These are phyloP conservation scores for Teratosphaeria gauchensis DNA, from an alignment of 2,329 filamentous ascomycete genomes.

Conservation along the genomic window DNA sequence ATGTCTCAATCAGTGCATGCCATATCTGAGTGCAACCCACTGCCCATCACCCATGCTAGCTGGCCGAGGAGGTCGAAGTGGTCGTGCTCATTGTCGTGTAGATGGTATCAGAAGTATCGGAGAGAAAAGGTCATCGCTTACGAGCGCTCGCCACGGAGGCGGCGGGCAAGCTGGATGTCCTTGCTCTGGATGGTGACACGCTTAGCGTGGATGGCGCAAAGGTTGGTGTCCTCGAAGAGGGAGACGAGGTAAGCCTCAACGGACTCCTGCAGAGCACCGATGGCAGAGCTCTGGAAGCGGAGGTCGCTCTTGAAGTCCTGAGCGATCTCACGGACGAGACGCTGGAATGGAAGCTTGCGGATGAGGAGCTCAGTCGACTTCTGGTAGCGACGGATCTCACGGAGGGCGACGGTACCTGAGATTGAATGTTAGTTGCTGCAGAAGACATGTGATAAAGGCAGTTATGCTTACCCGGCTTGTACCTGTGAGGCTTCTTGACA, in stretches of 20 bases:
- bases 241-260: slow-evolving; percentile 94
- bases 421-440: slow-evolving; percentile 11
- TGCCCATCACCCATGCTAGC: slow-evolving; percentile 25
- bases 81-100: slow-evolving; percentile 15
- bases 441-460: slow-evolving; percentile 5
- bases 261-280: slow-evolving; percentile 86
- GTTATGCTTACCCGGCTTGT: slow-evolving; percentile 38
- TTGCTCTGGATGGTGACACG: slow-evolving; percentile 86
- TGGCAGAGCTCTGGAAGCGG: slow-evolving; percentile 93
- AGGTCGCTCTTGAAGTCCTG: slow-evolving; percentile 57
- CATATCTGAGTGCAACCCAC: slow-evolving; percentile 12
- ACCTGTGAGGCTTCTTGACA: slow-evolving; percentile 48
- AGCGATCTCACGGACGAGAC: slow-evolving; percentile 70
- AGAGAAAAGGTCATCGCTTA: slow-evolving; percentile 23
- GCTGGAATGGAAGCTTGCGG: slow-evolving; percentile 68
- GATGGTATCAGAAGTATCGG: slow-evolving; percentile 10
- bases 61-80: slow-evolving; percentile 24
- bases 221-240: slow-evolving; percentile 91
- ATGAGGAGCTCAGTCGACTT: slow-evolving; percentile 80
- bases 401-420: slow-evolving; percentile 69
- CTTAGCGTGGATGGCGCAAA: slow-evolving; percentile 95
- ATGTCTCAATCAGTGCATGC: slow-evolving; percentile 2
- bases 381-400: slow-evolving; percentile 87
- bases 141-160: slow-evolving; percentile 46
- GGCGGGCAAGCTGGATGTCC: slow-evolving; percentile 81